Base-by-base conservation (phyloP, 225 moss, liverwort and hornwort species). In the Physcomitrium patens region DNA sequence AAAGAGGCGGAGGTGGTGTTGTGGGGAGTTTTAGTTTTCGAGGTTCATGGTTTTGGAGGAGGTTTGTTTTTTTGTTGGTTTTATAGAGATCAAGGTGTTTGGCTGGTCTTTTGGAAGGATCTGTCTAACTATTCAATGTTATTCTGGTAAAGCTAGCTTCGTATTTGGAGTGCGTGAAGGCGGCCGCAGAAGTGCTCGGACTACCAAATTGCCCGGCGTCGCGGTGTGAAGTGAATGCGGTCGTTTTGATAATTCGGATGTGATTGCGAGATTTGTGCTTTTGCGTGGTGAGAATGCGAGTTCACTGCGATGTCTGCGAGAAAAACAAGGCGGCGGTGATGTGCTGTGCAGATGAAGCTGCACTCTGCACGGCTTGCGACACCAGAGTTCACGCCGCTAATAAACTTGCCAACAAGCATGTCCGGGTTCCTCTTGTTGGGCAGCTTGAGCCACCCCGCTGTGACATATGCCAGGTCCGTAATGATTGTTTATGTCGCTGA, bases 261-360 rank as follows among this genome's bases (percentile, higher is more conserved):
- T 26, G 15, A 28, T 20, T 2, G 4, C 24, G n/a, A 12, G 17
- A 9, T 18, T 42, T 16, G 17, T 52, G 0, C 24, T 9, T 12
- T 2, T 16, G 8, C 10, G 49, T 18, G 27, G 49, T n/a, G 8
- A 66, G 63, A 64, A 86, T 86, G 86, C 81, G 83, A 81, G 83
- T 86, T 80, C 86, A 76, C 83, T 86, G 86, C 76, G 86, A 83
- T 86, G 86, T 83, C 15, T 86, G 86, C 73, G 86, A 86, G 80
- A 83, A 69, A 37, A 83, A 81, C 19, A 83, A 69, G 60, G 86
- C 86, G 78, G 52, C 86, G 68, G 86, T 86, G 72, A 86, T 86
- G 86, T 86, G 86, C 57, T 83, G 83, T 69, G 83, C 86, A 44
- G 86, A 86, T 43, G 83, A 86, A 76, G 86, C 86, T 44, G 86